Percentiles rank a stretch among this genome's conserved stretches.
Evolutionary conservation across 169 alveolate species (phyloP).

Genomic region (Perkinsus marinus): DNA sequence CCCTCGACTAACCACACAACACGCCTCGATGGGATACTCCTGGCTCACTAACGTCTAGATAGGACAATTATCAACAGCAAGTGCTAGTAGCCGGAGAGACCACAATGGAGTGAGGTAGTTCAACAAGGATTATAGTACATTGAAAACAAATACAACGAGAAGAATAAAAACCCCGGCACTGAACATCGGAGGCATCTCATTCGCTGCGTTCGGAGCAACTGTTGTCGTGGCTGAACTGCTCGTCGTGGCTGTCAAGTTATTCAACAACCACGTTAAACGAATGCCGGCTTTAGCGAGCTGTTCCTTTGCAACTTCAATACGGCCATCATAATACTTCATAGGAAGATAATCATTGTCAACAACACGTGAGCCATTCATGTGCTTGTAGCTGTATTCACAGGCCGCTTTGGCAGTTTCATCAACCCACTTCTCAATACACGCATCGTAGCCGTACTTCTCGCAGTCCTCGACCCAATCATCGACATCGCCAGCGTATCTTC

Average conservation of each 20-base stretch:
- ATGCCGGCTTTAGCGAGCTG: not conserved
- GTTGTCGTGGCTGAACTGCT: not conserved
- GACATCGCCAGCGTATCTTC: not conserved
- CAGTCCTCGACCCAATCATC: not conserved
- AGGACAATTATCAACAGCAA: no score
- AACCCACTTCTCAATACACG: not conserved
- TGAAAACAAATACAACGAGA: not conserved
- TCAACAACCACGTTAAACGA: not conserved
- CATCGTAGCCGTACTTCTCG: not conserved
- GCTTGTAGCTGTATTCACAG: not conserved
- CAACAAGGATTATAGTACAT: not conserved
- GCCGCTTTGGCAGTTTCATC: not conserved
- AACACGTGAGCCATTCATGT: not conserved
- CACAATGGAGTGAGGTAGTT: no score
- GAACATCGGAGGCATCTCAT: not conserved
- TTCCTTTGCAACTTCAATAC: not conserved
- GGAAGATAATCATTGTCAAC: not conserved
- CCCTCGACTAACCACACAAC: no score
- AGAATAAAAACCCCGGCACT: not conserved
- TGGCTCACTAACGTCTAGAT: no score
- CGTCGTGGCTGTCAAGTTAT: not conserved
- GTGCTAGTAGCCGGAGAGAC: no score
- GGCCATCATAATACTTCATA: not conserved
- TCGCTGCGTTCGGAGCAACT: not conserved
- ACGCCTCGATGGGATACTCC: no score